A percentile compares a stretch with the other conserved stretches of the same genome.
phyloP scores from a whole-genome alignment of 495 filamentous ascomycete species.

The Penicilliopsis zonata region DNA sequence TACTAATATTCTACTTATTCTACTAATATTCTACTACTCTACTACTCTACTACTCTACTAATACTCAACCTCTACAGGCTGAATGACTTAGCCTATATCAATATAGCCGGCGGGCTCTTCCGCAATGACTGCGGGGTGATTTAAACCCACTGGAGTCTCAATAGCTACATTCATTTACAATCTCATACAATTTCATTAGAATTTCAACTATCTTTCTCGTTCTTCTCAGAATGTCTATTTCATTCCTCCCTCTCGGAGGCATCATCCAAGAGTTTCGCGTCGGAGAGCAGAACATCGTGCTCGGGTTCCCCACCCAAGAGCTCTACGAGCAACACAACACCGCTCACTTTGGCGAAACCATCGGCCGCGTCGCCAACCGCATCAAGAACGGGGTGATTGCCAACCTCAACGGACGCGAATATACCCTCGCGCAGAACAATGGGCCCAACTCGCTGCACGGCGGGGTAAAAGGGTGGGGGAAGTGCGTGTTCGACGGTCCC shows the following conservation, averaged over 20 bases:
- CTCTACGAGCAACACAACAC: constrained; percentile 62
- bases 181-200: no score
- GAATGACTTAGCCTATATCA: no score
- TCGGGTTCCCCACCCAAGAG: constrained; percentile 61
- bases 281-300: constrained; percentile 70
- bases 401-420: constrained; percentile 58
- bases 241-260: constrained; percentile 74
- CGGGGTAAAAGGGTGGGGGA: constrained; percentile 72
- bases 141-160: no score
- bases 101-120: no score
- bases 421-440: constrained; percentile 62
- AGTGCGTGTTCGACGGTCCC: constrained; percentile 70
- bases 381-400: constrained; percentile 60
- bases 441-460: constrained; percentile 74
- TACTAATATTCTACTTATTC: no score
- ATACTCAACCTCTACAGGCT: no score
- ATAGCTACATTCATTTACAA: no score
- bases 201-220: no score
- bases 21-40: no score
- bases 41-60: no score
- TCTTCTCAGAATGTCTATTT: no score
- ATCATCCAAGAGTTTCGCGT: constrained; percentile 79
- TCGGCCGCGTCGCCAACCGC: constrained; percentile 85
- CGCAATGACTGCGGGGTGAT: no score
- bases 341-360: constrained; percentile 83